Evolutionary conservation across 2,329 filamentous ascomycete species (phyloP).

Genomic region (Trichoderma sp.): DNA sequence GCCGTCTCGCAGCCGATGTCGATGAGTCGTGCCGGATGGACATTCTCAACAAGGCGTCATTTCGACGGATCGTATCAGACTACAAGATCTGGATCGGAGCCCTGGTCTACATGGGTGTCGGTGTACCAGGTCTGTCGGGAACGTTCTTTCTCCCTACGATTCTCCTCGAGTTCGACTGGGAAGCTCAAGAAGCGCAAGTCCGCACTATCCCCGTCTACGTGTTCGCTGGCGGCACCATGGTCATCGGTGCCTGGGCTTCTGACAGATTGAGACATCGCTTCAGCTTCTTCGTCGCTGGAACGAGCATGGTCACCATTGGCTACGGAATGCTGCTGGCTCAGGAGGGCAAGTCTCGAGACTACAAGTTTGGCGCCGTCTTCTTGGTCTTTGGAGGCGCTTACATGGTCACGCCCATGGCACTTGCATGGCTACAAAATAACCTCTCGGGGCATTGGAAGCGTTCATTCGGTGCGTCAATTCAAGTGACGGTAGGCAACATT

Average conservation of each 20-base stretch:
- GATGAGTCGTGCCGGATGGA: conserved; percentile 53
- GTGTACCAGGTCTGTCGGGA: conserved; percentile 50
- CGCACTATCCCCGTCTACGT: conserved; percentile 44
- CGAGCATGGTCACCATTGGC: conserved; percentile 49
- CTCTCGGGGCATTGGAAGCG: conserved; percentile 59
- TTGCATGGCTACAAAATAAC: conserved; percentile 63
- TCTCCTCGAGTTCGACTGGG: conserved; percentile 43
- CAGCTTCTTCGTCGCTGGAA: conserved; percentile 50
- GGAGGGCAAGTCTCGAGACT: conserved; percentile 35
- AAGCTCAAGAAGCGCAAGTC: conserved; percentile 40
- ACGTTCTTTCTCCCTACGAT: conserved; percentile 46
- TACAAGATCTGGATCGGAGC: conserved; percentile 50
- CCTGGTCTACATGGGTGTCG: conserved; percentile 43
- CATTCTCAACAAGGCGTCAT: conserved; percentile 51
- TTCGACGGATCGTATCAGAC: conserved; percentile 50
- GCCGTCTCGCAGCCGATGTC: conserved; percentile 47
- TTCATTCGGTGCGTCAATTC: conserved; percentile 57
- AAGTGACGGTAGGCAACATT: conserved; percentile 49
- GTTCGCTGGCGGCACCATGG: conserved; percentile 38
- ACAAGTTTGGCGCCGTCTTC: conserved; percentile 54
- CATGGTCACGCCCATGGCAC: conserved; percentile 57
- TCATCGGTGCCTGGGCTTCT: conserved; percentile 46
- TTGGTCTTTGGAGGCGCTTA: conserved; percentile 48
- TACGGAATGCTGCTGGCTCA: conserved; percentile 54
- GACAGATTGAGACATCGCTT: conserved; percentile 54